phyloP scores from a whole-genome alignment of 2,329 filamentous ascomycete genomes.

The Alternaria sp. region DNA sequence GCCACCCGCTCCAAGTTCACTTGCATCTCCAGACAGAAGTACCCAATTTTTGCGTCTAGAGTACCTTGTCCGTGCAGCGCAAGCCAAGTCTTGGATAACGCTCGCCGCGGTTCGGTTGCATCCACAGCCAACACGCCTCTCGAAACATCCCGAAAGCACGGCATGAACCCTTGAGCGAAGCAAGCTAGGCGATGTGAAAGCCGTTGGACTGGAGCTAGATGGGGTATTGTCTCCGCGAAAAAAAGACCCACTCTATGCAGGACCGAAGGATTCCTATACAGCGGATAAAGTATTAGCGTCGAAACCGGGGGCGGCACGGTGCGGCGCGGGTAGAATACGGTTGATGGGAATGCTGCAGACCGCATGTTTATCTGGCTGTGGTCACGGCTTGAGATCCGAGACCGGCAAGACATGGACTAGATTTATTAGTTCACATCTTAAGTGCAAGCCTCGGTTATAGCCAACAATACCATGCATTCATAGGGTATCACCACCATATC shows the following conservation, averaged over 20 bases:
- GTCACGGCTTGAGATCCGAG: neutral
- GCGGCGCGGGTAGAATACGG: neutral
- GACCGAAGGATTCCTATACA: neutral
- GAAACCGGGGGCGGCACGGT: neutral
- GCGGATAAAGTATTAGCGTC: neutral
- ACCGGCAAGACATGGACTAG: neutral
- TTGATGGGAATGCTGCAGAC: neutral
- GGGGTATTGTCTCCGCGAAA: neutral
- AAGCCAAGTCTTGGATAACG: neutral
- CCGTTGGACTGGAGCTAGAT: neutral
- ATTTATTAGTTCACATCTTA: neutral
- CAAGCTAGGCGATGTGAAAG: neutral
- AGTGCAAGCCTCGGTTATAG: neutral
- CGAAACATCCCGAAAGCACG: neutral
- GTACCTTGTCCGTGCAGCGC: neutral
- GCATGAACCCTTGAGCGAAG: neutral
- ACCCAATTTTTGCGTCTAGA: neutral
- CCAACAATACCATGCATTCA: slow-evolving; percentile 5
- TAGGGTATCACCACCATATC: slow-evolving; percentile 6
- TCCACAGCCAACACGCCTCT: neutral
- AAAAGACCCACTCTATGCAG: neutral
- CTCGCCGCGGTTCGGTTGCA: neutral
- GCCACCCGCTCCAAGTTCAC: neutral
- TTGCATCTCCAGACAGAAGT: neutral
- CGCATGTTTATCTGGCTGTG: neutral